phyloP scores from a whole-genome alignment of 305 asterid species.

The Solanum chacoense region DNA sequence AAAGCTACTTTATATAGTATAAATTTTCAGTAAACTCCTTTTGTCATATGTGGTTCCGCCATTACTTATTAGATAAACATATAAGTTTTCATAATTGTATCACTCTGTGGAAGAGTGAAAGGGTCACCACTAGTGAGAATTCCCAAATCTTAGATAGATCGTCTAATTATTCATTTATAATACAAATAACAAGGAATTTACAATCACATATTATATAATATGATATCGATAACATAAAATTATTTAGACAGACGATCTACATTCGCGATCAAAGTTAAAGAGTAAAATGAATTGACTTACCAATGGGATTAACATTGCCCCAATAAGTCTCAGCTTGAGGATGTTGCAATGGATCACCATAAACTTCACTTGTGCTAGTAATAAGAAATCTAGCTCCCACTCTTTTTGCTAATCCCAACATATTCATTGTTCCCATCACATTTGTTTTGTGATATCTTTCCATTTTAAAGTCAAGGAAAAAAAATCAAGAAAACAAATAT shows the following conservation, averaged over 20 bases:
- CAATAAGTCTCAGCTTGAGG: constrained; percentile 79
- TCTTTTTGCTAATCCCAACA: constrained; percentile 85
- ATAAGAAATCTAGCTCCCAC: constrained; percentile 72
- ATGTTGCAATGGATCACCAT: constrained; percentile 85
- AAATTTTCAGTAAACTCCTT: background rate
- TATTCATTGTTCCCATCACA: constrained; percentile 92
- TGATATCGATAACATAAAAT: background rate
- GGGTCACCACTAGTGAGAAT: background rate
- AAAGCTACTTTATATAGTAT: background rate
- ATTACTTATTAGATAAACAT: fast-evolving
- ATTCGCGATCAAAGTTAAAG: fast-evolving
- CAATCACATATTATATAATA: background rate
- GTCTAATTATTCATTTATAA: fast-evolving
- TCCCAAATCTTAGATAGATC: background rate
- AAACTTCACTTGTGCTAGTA: constrained; percentile 87
- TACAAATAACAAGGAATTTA: fast-evolving
- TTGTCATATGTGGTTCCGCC: fast-evolving
- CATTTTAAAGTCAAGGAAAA: constrained; percentile 35
- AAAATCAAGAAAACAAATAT: background rate
- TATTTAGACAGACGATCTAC: background rate
- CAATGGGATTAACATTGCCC: constrained; percentile 95
- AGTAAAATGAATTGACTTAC: constrained; percentile 19
- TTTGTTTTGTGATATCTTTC: constrained; percentile 68
- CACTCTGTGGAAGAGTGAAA: fast-evolving
- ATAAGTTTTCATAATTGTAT: background rate